Evolutionary conservation across 306 rosid species (phyloP).

Genomic region (Prinsepia uniflora): DNA sequence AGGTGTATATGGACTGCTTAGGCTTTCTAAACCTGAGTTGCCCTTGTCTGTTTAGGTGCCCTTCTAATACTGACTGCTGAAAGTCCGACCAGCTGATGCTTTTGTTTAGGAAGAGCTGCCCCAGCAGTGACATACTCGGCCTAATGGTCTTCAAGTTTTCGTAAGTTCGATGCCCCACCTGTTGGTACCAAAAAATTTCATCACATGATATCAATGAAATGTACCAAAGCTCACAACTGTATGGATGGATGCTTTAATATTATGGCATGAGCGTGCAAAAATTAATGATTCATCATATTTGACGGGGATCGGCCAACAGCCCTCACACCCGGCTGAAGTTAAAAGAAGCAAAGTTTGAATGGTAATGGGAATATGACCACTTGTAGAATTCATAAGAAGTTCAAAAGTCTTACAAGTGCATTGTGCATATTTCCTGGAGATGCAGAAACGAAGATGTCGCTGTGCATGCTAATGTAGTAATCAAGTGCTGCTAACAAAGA

Average conservation of each 20-base stretch:
- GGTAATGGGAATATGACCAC: neutral
- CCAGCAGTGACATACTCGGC: slow-evolving; percentile 89
- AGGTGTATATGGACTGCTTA: slow-evolving; percentile 89
- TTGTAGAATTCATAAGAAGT: neutral
- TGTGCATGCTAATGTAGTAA: slow-evolving; percentile 86
- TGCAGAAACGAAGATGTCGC: slow-evolving; percentile 90
- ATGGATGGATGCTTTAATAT: no score
- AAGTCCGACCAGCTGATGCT: slow-evolving; percentile 73
- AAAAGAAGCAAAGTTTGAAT: neutral
- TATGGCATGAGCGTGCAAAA: no score
- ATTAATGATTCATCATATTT: no score
- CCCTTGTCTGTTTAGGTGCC: slow-evolving; percentile 85
- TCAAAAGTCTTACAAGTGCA: slow-evolving; percentile 68
- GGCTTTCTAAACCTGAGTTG: slow-evolving; percentile 77
- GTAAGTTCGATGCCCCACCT: slow-evolving; percentile 95
- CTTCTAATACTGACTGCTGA: slow-evolving; percentile 56
- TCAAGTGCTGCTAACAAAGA: slow-evolving; percentile 93
- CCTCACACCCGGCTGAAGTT: neutral
- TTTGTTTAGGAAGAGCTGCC: slow-evolving; percentile 89
- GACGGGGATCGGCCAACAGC: no score
- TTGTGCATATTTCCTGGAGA: slow-evolving; percentile 99
- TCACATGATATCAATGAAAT: neutral
- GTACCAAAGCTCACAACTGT: no score
- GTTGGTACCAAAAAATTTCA: slow-evolving; percentile 27
- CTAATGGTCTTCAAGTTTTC: slow-evolving; percentile 82